Evolutionary conservation across 1,284 basidiomycete species (phyloP).

Genomic region (Spongiforma sp.): DNA sequence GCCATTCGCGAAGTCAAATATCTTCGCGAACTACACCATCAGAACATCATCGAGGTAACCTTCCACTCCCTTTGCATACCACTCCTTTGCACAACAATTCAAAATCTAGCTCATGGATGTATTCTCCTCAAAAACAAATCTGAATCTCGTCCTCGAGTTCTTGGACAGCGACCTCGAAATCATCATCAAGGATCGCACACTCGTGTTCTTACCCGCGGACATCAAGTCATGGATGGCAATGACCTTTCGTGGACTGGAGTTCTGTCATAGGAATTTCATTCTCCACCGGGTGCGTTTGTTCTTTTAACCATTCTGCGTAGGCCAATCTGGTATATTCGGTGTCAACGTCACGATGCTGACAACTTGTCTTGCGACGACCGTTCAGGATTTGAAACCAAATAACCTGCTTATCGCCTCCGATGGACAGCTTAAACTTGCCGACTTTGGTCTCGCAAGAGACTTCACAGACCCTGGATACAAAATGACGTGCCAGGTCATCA

Average conservation of each 20-base stretch:
- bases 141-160: slow-evolving; percentile 98
- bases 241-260: slow-evolving; percentile 96
- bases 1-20: slow-evolving; percentile 99
- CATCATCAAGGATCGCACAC: slow-evolving; percentile 91
- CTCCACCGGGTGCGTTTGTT: slow-evolving; percentile 80
- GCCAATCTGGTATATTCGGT: slow-evolving; percentile 11
- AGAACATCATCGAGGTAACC: slow-evolving; percentile 90
- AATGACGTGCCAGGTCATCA: slow-evolving; percentile 99
- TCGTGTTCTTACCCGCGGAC: slow-evolving; percentile 94
- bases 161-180: slow-evolving; percentile 98
- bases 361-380: not conserved
- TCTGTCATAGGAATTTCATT: slow-evolving; percentile 94
- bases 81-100: too few relatives aligned
- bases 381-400: slow-evolving; percentile 99
- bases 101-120: slow-evolving; percentile 94
- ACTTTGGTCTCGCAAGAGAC: slow-evolving; percentile 98
- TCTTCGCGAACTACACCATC: slow-evolving; percentile 91
- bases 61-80: not conserved
- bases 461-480: slow-evolving; percentile 91
- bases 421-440: slow-evolving; percentile 96
- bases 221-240: slow-evolving; percentile 99
- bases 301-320: slow-evolving; percentile 9
- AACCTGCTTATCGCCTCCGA: slow-evolving; percentile 94
- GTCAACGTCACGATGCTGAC: slow-evolving; percentile 12
- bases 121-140: slow-evolving; percentile 94